Evolutionary conservation across 164 flowering plant species (phyloP).

Genomic region (Magnolia kwangsiensis): DNA sequence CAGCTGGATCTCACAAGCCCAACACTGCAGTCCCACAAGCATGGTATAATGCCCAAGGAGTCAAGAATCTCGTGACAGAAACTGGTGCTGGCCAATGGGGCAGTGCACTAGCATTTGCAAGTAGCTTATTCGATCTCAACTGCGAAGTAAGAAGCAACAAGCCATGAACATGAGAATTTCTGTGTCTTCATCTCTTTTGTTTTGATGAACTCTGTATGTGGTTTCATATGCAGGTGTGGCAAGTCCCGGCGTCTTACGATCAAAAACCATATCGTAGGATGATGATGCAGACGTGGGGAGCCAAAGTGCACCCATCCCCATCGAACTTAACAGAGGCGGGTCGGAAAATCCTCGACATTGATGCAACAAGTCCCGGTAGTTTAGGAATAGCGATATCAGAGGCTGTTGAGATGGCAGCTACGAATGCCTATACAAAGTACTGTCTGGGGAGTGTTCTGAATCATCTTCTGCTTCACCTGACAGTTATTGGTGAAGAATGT

Average conservation of each 20-base stretch:
- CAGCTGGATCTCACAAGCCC: slow-evolving; percentile 97
- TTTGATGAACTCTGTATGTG: not conserved
- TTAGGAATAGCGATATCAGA: slow-evolving; percentile 95
- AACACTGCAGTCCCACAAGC: slow-evolving; percentile 96
- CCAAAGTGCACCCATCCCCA: slow-evolving; percentile 94
- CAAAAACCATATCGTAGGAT: slow-evolving; percentile 85
- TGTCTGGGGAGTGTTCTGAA: slow-evolving; percentile 94
- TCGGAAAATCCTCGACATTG: slow-evolving; percentile 50
- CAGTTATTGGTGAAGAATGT: slow-evolving; percentile 93
- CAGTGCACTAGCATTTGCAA: slow-evolving; percentile 79
- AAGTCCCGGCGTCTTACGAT: slow-evolving; percentile 94
- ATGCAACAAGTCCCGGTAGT: slow-evolving; percentile 88
- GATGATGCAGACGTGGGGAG: slow-evolving; percentile 99
- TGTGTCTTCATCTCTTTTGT: not conserved
- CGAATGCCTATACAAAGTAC: slow-evolving; percentile 70
- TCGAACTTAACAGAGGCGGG: slow-evolving; percentile 74
- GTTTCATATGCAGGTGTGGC: slow-evolving; percentile 71
- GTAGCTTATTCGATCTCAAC: slow-evolving; percentile 65
- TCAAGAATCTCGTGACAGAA: slow-evolving; percentile 88
- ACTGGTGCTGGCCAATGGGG: slow-evolving; percentile 99
- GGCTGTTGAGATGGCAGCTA: slow-evolving; percentile 87
- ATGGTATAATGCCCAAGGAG: slow-evolving; percentile 84
- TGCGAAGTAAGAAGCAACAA: slow-evolving; percentile 57
- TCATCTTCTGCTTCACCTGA: slow-evolving; percentile 92
- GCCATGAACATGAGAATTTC: not conserved